These are phyloP conservation scores for Nakazawaea ambrosiae DNA, from an alignment of 805 yeast species.

Conservation along the genomic window DNA sequence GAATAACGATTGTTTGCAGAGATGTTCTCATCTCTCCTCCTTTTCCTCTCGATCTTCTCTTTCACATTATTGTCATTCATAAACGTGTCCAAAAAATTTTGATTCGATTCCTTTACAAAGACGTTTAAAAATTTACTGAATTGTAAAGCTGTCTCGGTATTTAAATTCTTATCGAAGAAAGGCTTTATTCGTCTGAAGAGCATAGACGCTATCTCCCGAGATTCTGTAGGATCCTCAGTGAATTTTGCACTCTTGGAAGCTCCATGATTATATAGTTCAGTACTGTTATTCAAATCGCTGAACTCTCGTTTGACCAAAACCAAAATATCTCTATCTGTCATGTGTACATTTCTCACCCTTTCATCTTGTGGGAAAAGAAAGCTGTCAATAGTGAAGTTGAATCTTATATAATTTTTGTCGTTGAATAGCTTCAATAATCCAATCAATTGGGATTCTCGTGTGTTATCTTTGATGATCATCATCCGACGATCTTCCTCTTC, in stretches of 20 bases:
- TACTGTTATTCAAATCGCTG: background rate
- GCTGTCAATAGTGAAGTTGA: constrained; percentile 19
- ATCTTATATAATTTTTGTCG: constrained; percentile 13
- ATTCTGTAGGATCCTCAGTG: constrained; percentile 5
- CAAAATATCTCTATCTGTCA: constrained; percentile 28
- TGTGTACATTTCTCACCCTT: constrained; percentile 21
- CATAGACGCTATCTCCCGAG: background rate
- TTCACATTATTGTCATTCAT: constrained; percentile 6
- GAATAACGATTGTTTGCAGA: background rate
- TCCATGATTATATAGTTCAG: background rate
- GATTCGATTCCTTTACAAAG: constrained; percentile 6
- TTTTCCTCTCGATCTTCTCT: constrained; percentile 9
- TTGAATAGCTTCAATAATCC: constrained; percentile 17
- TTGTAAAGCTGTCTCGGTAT: constrained; percentile 1
- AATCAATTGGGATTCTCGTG: constrained; percentile 19
- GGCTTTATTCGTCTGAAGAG: constrained; percentile 5
- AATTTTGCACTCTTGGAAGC: background rate
- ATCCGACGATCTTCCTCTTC: constrained; percentile 2
- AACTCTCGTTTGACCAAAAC: constrained; percentile 18
- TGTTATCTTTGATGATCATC: constrained; percentile 12
- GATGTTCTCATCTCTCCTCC: constrained; percentile 8
- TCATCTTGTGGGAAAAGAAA: constrained; percentile 31
- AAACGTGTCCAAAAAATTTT: constrained; percentile 1
- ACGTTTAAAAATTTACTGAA: constrained; percentile 7
- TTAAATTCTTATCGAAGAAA: constrained; percentile 4